Conservation (phyloP, 495 filamentous ascomycete species). For the Thermothielavioides terrestris region DNA sequence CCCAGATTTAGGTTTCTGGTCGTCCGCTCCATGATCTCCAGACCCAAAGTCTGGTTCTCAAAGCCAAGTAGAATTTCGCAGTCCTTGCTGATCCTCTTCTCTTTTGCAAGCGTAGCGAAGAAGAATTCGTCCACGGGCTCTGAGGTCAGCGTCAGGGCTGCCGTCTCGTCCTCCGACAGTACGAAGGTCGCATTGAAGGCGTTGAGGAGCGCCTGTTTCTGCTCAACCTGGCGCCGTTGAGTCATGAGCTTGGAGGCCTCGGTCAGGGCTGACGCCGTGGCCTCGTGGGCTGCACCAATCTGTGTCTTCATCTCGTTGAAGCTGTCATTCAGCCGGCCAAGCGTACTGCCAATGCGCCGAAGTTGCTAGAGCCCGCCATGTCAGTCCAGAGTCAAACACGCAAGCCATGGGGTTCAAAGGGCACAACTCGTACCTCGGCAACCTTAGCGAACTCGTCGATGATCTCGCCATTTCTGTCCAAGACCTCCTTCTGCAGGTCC, state of each 20-base stretch:
- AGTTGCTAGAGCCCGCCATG: conserved; percentile 57
- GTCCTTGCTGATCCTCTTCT: conserved; percentile 80
- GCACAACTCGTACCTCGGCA: conserved; percentile 55
- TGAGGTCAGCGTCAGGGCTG: conserved; percentile 60
- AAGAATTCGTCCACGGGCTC: conserved; percentile 81
- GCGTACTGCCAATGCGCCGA: conserved; percentile 69
- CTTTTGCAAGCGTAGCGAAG: conserved; percentile 68
- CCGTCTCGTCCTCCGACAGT: conserved; percentile 68
- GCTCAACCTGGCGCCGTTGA: conserved; percentile 69
- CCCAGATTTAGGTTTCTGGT: conserved; percentile 78
- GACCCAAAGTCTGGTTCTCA: conserved; percentile 76
- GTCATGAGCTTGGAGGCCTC: conserved; percentile 68
- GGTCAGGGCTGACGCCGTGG: conserved; percentile 67
- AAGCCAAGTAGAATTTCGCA: conserved; percentile 82
- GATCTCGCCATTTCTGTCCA: conserved; percentile 87
- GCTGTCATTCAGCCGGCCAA: conserved; percentile 67
- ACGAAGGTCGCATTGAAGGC: conserved; percentile 81
- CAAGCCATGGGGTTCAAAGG: not conserved
- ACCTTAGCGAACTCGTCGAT: conserved; percentile 85
- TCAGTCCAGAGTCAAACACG: not conserved
- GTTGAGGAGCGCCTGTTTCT: conserved; percentile 75
- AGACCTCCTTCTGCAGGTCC: conserved; percentile 85
- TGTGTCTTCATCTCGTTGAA: conserved; percentile 75
- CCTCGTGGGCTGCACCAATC: conserved; percentile 61
- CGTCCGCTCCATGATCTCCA: conserved; percentile 86